A percentile compares a stretch with the other conserved stretches of the same genome.
phyloP scores from a whole-genome alignment of 2,329 filamentous ascomycete genomes.

The Botrytis sinoallii region DNA sequence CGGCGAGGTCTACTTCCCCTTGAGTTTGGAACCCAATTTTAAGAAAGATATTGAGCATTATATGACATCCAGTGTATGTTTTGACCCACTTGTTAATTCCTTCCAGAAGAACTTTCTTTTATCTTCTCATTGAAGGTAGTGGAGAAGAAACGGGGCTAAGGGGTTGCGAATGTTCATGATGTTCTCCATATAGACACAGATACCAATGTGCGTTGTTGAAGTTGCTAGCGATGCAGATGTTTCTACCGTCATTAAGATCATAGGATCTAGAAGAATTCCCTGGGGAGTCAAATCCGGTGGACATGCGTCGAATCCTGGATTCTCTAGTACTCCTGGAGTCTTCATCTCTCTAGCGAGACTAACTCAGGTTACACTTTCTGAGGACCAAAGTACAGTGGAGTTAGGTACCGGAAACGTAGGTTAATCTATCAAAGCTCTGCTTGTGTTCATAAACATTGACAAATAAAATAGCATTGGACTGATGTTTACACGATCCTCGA shows the following conservation, averaged over 20 bases:
- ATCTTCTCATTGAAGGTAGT: neutral
- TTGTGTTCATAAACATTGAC: neutral
- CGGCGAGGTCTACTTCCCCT: neutral
- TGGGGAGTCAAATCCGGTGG: conserved; percentile 41
- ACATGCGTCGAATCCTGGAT: conserved; percentile 34
- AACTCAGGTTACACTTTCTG: conserved; percentile 19
- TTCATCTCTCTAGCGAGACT: conserved; percentile 23
- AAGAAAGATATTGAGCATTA: conserved; percentile 29
- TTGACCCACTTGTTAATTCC: neutral
- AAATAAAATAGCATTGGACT: conserved; percentile 21
- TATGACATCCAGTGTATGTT: conserved; percentile 31
- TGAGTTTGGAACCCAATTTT: conserved; percentile 17
- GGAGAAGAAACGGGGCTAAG: neutral
- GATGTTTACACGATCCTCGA: conserved; percentile 24
- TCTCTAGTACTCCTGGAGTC: conserved; percentile 31
- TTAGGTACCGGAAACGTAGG: conserved; percentile 29
- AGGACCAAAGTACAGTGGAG: conserved; percentile 23
- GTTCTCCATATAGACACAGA: conserved; percentile 19
- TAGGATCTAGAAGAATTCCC: conserved; percentile 35
- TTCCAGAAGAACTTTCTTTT: neutral
- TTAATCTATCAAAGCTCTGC: neutral
- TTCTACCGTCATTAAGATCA: conserved; percentile 30
- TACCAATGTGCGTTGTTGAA: conserved; percentile 34
- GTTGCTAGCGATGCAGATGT: conserved; percentile 31
- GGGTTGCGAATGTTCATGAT: neutral